Evolutionary conservation across 177 flowering plant species (phyloP), one percentile per base, ranked within the genome.

Genomic region (Tripterygium wilfordii): DNA sequence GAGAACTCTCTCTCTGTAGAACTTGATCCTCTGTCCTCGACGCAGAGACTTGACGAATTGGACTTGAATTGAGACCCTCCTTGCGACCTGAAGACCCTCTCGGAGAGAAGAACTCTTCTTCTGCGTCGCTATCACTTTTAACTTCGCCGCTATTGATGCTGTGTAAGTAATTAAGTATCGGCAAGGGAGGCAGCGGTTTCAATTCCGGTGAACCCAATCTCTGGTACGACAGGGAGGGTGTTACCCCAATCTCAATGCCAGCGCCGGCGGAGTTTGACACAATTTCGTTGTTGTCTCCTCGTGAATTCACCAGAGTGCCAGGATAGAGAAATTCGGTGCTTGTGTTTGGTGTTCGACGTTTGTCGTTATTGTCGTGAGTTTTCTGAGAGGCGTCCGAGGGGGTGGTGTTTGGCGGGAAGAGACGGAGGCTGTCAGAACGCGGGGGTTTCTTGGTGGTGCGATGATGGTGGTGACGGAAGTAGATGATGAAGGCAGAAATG

Each of bases 141-240:
- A 42, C 45, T 9, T 42, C 45, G 16, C 45, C 45, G 30, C 45
- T 42, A 12, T 47, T 50, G 18, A 32, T 49, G 10, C 20, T 56
- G 21, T 35, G 59, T 12, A 24, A 38, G 49, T 26, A 18, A 20
- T 53, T 65, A 45, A 45, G 48, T 18, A 37, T 30, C 1, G 82
- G 77, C 37, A 79, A 57, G 0, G 76, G 80, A 2, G 85, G 85
- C 10, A 79, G 66, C 4, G 85, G 82, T 1, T 33, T 68, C 36
- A 79, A 69, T 63, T 79, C 85, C 45, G 85, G 85, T 33, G 85
- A 79, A 15, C 66, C 73, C 22, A 67, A 53, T n/a, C 51, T 58
- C 42, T 51, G 52, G 45, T 64, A 60, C 5, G 65, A 40, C 6
- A 51, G 36, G 2, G 53, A 17, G 1, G 69, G 31, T n/a, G n/a